These are phyloP conservation scores for Podospora pseudopauciseta DNA, from an alignment of 495 filamentous ascomycete genomes.

Conservation along the genomic window DNA sequence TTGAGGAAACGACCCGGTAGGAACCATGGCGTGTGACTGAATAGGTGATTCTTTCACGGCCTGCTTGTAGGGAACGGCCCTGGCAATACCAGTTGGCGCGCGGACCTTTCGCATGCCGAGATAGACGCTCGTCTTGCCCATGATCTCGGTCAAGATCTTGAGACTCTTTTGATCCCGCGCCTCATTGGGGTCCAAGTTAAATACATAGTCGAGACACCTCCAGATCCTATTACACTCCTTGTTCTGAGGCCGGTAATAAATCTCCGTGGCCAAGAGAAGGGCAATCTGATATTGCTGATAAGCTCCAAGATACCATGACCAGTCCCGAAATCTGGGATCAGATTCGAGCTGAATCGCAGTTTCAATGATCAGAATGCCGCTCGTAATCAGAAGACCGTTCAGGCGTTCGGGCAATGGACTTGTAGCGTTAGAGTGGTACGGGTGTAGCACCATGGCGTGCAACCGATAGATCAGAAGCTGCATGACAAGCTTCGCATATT, in stretches of 20 bases:
- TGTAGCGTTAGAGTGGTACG: conserved; percentile 56
- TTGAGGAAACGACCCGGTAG: not conserved
- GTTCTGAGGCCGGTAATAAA: conserved; percentile 54
- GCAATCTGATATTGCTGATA: conserved; percentile 55
- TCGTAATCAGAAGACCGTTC: conserved; percentile 47
- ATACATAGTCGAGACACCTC: conserved; percentile 68
- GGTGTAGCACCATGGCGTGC: conserved; percentile 62
- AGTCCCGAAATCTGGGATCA: conserved; percentile 46
- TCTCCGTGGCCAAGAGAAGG: conserved; percentile 50
- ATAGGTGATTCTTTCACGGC: conserved; percentile 38
- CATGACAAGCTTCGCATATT: conserved; percentile 57
- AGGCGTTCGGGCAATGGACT: conserved; percentile 48
- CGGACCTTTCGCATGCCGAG: conserved; percentile 45
- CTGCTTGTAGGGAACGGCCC: conserved; percentile 36
- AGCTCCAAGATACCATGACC: conserved; percentile 56
- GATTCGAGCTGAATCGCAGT: conserved; percentile 58
- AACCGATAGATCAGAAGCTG: conserved; percentile 57
- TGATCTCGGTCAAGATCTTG: conserved; percentile 41
- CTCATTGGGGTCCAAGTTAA: conserved; percentile 52
- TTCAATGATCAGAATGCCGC: conserved; percentile 55
- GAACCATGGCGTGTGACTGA: conserved; percentile 6
- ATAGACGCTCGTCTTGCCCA: conserved; percentile 40
- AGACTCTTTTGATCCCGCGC: conserved; percentile 39
- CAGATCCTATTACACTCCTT: conserved; percentile 60
- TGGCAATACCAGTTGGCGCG: conserved; percentile 36